Conservation (phyloP, 139 green algal genomes). For the Chlorella ohadii region DNA sequence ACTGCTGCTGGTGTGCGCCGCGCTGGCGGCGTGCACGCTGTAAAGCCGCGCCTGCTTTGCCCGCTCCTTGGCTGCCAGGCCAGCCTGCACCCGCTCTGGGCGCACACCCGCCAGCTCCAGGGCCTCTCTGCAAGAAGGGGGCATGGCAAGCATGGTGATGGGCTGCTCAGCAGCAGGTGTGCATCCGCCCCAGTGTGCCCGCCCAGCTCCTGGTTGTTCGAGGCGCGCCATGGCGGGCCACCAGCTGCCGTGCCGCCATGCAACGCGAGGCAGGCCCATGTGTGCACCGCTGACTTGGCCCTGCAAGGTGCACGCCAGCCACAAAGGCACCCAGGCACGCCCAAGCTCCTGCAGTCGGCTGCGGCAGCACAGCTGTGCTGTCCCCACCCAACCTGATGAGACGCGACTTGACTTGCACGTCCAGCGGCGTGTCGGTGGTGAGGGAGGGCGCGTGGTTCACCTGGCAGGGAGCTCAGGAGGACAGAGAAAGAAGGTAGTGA, state of each 20-base stretch:
- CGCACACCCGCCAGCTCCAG: slow-evolving; percentile 5
- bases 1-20: neutral
- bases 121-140: neutral
- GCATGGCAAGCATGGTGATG: no score
- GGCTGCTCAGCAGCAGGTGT: no score
- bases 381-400: slow-evolving; percentile 32
- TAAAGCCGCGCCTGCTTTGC: slow-evolving; percentile 15
- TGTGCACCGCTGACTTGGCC: no score
- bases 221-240: no score
- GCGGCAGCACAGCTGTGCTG: no score
- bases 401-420: slow-evolving; percentile 61
- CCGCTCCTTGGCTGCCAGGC: neutral
- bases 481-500: no score
- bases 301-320: no score
- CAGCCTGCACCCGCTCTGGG: neutral
- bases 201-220: no score
- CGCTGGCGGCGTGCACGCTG: neutral
- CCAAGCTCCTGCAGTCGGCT: neutral
- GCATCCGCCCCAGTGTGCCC: no score
- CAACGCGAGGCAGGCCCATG: no score
- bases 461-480: neutral
- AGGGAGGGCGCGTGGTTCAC: slow-evolving; percentile 89
- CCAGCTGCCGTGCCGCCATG: no score
- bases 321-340: neutral
- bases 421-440: slow-evolving; percentile 72